A percentile compares a stretch with the other conserved stretches of the same genome.
Evolutionary conservation across 1,284 basidiomycete species (phyloP).

Genomic region (Xanthoconium separans): DNA sequence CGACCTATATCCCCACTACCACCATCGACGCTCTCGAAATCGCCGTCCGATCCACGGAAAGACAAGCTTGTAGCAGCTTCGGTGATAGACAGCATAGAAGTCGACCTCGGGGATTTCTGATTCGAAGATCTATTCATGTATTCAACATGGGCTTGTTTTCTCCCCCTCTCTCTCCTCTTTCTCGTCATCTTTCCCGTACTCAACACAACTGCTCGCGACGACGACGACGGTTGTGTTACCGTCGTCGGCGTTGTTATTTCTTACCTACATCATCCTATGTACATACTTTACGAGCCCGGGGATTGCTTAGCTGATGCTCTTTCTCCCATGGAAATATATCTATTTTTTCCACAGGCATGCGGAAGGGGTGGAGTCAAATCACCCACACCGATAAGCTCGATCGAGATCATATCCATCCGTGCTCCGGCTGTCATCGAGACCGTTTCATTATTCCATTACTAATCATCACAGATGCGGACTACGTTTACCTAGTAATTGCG

Average conservation of each 20-base stretch:
- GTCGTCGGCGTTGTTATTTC: neutral
- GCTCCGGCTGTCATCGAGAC: neutral
- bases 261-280: conserved; percentile 5
- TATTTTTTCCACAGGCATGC: no score
- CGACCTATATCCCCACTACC: conserved; percentile 46
- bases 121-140: conserved; percentile 1
- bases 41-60: conserved; percentile 25
- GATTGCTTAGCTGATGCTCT: conserved; percentile 8
- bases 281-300: conserved; percentile 11
- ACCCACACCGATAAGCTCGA: no score
- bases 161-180: no score
- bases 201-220: neutral
- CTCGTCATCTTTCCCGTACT: no score
- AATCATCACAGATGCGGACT: conserved; percentile 2
- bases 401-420: no score
- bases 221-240: neutral
- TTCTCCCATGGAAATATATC: neutral
- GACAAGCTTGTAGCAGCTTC: conserved; percentile 54
- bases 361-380: no score
- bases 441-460: conserved; percentile 8
- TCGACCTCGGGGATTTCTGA: conserved; percentile 78
- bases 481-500: conserved; percentile 7
- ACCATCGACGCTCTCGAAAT: conserved; percentile 26
- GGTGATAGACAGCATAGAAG: conserved; percentile 65
- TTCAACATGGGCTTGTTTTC: neutral